These are phyloP conservation scores for Colletotrichum higginsianum DNA, from an alignment of 2,329 filamentous ascomycete species.

Conservation along the genomic window DNA sequence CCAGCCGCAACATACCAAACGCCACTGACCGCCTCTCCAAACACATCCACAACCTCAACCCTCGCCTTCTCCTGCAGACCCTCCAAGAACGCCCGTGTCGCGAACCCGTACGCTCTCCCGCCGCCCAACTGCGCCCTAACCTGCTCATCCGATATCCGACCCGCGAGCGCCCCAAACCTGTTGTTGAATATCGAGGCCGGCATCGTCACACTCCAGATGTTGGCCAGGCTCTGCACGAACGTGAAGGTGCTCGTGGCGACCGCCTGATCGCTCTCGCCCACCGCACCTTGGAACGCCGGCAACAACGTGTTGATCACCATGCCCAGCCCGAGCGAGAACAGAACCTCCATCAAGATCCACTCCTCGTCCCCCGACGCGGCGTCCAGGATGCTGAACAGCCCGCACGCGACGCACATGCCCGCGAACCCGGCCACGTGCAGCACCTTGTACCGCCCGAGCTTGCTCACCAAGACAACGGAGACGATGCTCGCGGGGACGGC, in stretches of 20 bases:
- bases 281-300: conserved; percentile 58
- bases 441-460: conserved; percentile 51
- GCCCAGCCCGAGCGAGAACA: conserved; percentile 58
- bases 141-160: conserved; percentile 43
- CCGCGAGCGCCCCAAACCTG: conserved; percentile 12
- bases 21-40: neutral
- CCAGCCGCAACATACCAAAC: neutral
- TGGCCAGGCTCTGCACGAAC: conserved; percentile 62
- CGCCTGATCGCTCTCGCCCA: conserved; percentile 54
- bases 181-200: conserved; percentile 59
- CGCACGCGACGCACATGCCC: conserved; percentile 57
- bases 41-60: neutral
- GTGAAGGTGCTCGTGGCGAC: conserved; percentile 55
- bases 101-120: conserved; percentile 49
- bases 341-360: conserved; percentile 58
- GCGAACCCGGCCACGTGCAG: conserved; percentile 56
- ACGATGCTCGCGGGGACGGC: conserved; percentile 49
- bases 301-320: conserved; percentile 59
- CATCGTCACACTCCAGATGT: conserved; percentile 62
- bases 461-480: conserved; percentile 49
- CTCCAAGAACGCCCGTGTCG: conserved; percentile 45
- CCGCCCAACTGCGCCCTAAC: conserved; percentile 42
- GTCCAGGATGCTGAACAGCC: conserved; percentile 57
- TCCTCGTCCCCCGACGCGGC: conserved; percentile 49
- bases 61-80: neutral